These are phyloP conservation scores for Alternaria arborescens DNA, from an alignment of 2,329 filamentous ascomycete genomes.

Conservation along the genomic window DNA sequence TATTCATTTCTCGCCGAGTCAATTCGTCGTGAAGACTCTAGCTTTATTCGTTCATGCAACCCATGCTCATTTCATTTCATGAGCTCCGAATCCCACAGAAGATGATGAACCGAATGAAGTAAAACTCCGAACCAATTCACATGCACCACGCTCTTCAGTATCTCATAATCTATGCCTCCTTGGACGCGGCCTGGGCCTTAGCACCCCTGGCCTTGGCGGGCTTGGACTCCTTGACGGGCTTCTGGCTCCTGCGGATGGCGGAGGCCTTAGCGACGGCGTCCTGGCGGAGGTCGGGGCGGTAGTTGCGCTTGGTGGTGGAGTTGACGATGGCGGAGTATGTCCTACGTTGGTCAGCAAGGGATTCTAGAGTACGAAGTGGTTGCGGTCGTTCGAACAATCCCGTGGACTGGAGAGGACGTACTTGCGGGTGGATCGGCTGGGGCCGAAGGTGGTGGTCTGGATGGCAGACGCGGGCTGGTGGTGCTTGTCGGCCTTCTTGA, in stretches of 20 bases:
- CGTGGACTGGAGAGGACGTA: conserved; percentile 58
- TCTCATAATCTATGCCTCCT: conserved; percentile 38
- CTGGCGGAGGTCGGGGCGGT: conserved; percentile 67
- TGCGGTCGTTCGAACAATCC: background rate
- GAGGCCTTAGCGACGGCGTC: conserved; percentile 85
- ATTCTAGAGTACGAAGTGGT: background rate
- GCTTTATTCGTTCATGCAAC: conserved; percentile 19
- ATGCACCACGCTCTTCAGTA: conserved; percentile 18
- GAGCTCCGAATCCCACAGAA: conserved; percentile 22
- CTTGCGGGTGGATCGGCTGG: conserved; percentile 81
- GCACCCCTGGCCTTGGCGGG: conserved; percentile 79
- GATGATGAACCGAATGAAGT: conserved; percentile 32
- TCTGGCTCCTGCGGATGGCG: conserved; percentile 82
- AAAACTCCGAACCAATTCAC: conserved; percentile 25
- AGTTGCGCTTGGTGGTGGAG: conserved; percentile 81
- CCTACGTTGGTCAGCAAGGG: conserved; percentile 52
- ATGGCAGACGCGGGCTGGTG: conserved; percentile 76
- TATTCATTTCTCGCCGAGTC: conserved; percentile 22
- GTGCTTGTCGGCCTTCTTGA: conserved; percentile 79
- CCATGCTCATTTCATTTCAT: conserved; percentile 20
- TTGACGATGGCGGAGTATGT: conserved; percentile 89
- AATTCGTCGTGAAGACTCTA: conserved; percentile 20
- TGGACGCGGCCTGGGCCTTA: conserved; percentile 75
- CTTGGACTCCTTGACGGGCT: conserved; percentile 76
- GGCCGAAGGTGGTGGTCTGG: conserved; percentile 73